Base-by-base conservation (phyloP, 1,139 yeast species). In the Yamadazyma diddensiae region DNA sequence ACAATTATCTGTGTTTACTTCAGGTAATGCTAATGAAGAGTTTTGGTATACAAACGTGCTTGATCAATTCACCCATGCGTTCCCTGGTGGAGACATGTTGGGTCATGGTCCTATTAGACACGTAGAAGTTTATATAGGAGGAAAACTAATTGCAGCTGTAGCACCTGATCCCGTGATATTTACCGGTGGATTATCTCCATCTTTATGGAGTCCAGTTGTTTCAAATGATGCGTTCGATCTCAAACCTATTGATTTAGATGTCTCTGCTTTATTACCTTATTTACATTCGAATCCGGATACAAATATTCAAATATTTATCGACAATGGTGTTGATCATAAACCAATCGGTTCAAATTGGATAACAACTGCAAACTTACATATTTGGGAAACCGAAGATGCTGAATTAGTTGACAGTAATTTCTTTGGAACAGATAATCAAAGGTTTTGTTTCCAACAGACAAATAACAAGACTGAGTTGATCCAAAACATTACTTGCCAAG, bases 1-100 rank as follows among this genome's bases (percentile, higher is more conserved):
- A 25, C 63, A 65, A 29, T 57, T 85, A 24, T 71, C 82, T 6
- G 53, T 86, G 3, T 79, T 77, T 47, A 77, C 85, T 3, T 77
- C 86, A 13, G 95, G 94, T 3, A 84, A 82, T 48, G 79, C 79
- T 1, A 77, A 73, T 25, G 95, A 86, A 53, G 95, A 87, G 57
- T 83, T 83, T 50, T 86, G 94, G 94, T 86, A 82, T 56, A 57
- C 77, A 10, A 81, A 82, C 46, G 73, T 77, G 12, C 46, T 80
- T 33, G 83, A 79, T 39, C 56, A 63, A 28, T 68, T 57, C 43
- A 61, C 60, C 13, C 48, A 59, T 19, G 45, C 55, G 8, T 77
- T 74, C 39, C 50, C 59, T 25, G 69, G 70, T 12, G 41, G 40
- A 26, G 36, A 30, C 1, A 17, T 25, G 10, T 62, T 70, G 18